A percentile compares a stretch with the other conserved stretches of the same genome.
phyloP scores from a whole-genome alignment of 768 basidiomycete genomes.

The Calocera viscosa region DNA sequence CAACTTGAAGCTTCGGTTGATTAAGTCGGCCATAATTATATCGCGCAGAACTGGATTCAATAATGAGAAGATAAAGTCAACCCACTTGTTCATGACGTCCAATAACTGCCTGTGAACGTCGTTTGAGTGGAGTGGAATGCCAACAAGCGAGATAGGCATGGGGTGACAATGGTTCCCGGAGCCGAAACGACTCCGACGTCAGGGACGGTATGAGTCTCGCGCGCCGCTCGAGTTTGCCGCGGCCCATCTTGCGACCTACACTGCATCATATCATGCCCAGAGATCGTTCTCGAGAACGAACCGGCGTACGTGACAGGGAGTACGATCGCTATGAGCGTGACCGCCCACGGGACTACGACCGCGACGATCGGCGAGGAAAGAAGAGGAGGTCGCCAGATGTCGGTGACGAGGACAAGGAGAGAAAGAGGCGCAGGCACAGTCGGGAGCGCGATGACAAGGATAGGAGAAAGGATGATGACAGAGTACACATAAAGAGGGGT shows the following conservation, averaged over 20 bases:
- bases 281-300: constrained; percentile 17
- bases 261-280: constrained; percentile 12
- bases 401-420: constrained; percentile 21
- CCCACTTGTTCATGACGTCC: too few relatives aligned
- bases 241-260: not conserved
- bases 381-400: constrained; percentile 19
- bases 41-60: too few relatives aligned
- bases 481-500: constrained; percentile 28
- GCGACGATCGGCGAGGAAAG: constrained; percentile 11
- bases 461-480: constrained; percentile 36
- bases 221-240: not conserved
- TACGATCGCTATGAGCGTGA: constrained; percentile 18
- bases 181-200: not conserved
- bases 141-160: too few relatives aligned
- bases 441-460: constrained; percentile 28
- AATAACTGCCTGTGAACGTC: too few relatives aligned
- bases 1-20: too few relatives aligned
- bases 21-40: too few relatives aligned
- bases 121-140: too few relatives aligned
- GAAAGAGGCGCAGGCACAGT: constrained; percentile 24
- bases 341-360: constrained; percentile 12
- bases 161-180: not conserved
- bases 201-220: not conserved
- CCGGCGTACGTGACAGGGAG: constrained; percentile 24
- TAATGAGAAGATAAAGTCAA: too few relatives aligned